Base-by-base conservation (phyloP, 768 basidiomycete genomes). In the Hypholoma sublateritium region DNA sequence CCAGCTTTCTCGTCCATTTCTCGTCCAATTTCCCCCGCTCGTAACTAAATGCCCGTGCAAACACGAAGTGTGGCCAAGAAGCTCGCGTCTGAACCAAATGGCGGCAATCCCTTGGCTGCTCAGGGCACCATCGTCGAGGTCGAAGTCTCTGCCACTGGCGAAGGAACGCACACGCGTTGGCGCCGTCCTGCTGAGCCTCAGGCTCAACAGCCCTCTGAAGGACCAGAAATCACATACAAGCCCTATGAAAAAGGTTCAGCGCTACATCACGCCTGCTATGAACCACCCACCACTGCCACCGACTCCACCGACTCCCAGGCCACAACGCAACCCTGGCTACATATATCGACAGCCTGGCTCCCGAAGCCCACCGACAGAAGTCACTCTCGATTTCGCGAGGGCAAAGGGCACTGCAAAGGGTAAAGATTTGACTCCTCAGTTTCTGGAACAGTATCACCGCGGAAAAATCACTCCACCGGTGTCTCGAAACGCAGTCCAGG, bases 91-190 rank as follows among this genome's bases (percentile, higher is more conserved):
- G 24, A 4, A 9, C 17, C 9, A 17, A 25, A 13, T 4, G 35
- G 17, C 41, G 7, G 16, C 19, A 21, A 24, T 12, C 42, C 42
- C 17, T 24, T 53, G 32, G 24, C 39, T 41, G 11, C 39, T 19
- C 25, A 53, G 19, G 16, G 41, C 3, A 44, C 42, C 13, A 3
- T 53, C n/a, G 0, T 35, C 9, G 6, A 32, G n/a, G 25, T 44
- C n/a, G n/a, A 53, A 19, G 8, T 22, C 14, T 53, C 52, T 22
- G 39, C 52, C 25, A 53, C 52, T 2, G 52, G 42, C 13, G 2
- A 36, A 24, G 53, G 53, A 12, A 45, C 32, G 4, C 43, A 45
- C 14, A 53, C 53, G 25, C 28, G 43, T 11, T 53, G 53, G 53
- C 8, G 19, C 12, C 46, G 46, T 16, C 39, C 39, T 41, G 16